Evolutionary conservation across 257 asterid genomes (phyloP).

Genomic region (Solanum gracilifrons): DNA sequence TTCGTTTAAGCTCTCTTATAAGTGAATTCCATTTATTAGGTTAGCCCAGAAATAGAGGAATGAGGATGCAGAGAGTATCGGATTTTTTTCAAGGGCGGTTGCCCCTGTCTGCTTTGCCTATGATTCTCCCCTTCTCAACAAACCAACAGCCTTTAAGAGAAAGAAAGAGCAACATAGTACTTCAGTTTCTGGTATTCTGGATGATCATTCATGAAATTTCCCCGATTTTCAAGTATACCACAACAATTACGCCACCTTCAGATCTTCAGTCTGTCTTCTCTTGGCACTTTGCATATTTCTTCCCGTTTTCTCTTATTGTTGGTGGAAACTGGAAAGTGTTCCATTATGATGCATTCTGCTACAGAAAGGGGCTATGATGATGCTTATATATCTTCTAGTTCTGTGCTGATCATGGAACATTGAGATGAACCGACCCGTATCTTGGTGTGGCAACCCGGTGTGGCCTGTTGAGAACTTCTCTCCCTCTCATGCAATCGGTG

Average conservation of each 20-base stretch:
- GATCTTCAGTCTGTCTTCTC: not conserved
- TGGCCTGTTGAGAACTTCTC: not conserved
- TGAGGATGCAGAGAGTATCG: not conserved
- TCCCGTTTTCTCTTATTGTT: not conserved
- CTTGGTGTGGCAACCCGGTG: conserved; percentile 32
- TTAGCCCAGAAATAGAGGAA: not conserved
- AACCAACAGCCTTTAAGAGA: not conserved
- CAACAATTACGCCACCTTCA: not conserved
- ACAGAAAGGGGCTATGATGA: conserved; percentile 14
- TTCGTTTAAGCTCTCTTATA: not conserved
- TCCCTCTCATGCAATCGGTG: conserved; percentile 3
- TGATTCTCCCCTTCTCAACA: not conserved
- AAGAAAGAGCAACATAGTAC: not conserved
- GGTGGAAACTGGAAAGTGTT: not conserved
- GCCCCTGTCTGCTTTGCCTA: conserved; percentile 28
- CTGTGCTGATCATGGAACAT: not conserved
- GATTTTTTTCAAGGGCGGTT: conserved; percentile 37
- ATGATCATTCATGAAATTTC: not conserved
- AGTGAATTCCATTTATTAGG: not conserved
- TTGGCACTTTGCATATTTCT: not conserved
- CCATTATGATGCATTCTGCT: not conserved
- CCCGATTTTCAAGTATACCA: not conserved
- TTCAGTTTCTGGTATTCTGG: not conserved
- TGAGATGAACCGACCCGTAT: conserved; percentile 15
- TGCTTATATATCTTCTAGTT: not conserved